These are phyloP conservation scores for Solanum lignicaule DNA, from an alignment of 257 asterid species.

Conservation along the genomic window DNA sequence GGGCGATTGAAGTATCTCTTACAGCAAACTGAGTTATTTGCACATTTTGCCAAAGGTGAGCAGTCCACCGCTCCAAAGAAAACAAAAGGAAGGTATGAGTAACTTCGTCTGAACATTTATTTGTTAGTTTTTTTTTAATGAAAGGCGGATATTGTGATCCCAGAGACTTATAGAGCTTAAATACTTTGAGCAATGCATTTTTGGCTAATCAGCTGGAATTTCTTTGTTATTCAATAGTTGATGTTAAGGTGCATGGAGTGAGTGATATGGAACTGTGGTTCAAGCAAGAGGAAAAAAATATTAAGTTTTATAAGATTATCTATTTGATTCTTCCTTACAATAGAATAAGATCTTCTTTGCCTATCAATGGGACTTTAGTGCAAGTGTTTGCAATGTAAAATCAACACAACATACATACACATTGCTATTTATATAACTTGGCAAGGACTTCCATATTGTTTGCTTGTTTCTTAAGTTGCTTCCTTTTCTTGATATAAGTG, in stretches of 20 bases:
- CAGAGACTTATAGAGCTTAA: neutral
- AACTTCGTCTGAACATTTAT: neutral
- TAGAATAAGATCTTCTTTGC: neutral
- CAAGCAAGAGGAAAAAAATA: neutral
- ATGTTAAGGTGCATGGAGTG: neutral
- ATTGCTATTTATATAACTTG: neutral
- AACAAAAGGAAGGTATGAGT: conserved; percentile 63
- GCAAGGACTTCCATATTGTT: neutral
- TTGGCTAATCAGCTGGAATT: neutral
- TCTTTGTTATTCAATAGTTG: neutral
- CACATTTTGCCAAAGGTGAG: conserved; percentile 96
- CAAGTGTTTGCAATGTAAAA: neutral
- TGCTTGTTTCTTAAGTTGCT: neutral
- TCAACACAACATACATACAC: neutral
- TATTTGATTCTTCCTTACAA: neutral
- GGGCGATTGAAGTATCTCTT: conserved; percentile 89
- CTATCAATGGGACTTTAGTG: neutral
- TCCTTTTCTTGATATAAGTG: neutral
- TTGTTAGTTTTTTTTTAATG: neutral
- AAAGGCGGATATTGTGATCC: neutral
- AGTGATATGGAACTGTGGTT: neutral
- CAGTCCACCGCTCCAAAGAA: conserved; percentile 54
- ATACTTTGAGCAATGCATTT: neutral
- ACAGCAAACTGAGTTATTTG: conserved; percentile 95
- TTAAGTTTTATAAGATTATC: neutral